These are phyloP conservation scores for Moricandia arvensis DNA, from an alignment of 345 rosid species.

Conservation along the genomic window DNA sequence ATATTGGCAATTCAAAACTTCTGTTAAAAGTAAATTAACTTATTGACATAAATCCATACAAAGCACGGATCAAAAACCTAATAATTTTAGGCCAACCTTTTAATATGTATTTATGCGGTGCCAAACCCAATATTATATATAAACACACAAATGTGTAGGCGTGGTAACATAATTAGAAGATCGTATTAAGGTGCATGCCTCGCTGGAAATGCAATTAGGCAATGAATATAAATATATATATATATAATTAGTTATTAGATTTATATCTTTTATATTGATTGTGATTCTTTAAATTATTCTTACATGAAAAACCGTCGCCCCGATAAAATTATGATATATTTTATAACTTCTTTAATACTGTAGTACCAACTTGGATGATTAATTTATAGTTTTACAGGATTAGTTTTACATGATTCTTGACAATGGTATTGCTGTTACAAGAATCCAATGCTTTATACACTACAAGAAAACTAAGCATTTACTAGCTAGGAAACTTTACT, in stretches of 20 bases:
- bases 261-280: conserved; percentile 23
- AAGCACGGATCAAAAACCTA: no score
- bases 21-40: no score
- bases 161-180: neutral
- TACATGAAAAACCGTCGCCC: conserved; percentile 29
- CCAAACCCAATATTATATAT: neutral
- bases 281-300: conserved; percentile 15
- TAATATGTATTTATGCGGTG: no score
- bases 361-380: conserved; percentile 3
- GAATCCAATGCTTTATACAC: no score
- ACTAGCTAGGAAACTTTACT: no score
- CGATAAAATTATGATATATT: neutral
- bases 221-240: neutral
- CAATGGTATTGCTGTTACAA: neutral
- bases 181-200: conserved; percentile 7
- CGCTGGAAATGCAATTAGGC: conserved; percentile 18
- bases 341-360: no score
- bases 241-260: neutral
- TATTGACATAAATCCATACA: no score
- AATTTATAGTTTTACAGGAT: neutral
- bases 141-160: neutral
- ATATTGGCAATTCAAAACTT: no score
- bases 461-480: no score
- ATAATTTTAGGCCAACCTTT: no score
- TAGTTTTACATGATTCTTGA: neutral